Conservation (phyloP, 495 filamentous ascomycete genomes). For the Lichina pygmaea region DNA sequence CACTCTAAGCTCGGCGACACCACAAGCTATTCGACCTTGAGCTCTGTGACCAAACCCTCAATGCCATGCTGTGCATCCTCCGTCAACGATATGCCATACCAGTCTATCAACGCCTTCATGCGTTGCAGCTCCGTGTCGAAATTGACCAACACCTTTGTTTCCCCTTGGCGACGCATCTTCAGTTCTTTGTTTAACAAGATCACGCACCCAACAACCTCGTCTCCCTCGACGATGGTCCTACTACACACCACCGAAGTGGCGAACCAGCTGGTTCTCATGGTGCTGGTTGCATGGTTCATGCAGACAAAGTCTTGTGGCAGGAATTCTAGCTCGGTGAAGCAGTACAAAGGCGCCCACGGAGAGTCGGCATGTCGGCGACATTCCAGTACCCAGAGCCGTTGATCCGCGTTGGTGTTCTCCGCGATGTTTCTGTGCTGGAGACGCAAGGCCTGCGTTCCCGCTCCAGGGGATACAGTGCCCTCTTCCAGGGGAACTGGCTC, state of each 20-base stretch:
- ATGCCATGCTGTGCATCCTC: conserved; percentile 23
- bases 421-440: conserved; percentile 19
- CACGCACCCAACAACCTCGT: conserved; percentile 26
- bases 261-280: conserved; percentile 19
- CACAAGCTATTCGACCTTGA: conserved; percentile 9
- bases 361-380: conserved; percentile 17
- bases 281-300: conserved; percentile 31
- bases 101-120: conserved; percentile 20
- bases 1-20: no score
- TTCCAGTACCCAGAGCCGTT: conserved; percentile 36
- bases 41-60: conserved; percentile 18
- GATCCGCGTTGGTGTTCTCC: conserved; percentile 15
- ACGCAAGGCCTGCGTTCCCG: conserved; percentile 23
- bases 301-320: conserved; percentile 32
- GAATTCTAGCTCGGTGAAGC: conserved; percentile 34
- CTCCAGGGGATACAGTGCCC: conserved; percentile 13
- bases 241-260: conserved; percentile 22
- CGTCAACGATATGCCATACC: conserved; percentile 26
- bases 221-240: conserved; percentile 24
- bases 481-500: conserved; percentile 23
- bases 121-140: conserved; percentile 25
- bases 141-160: conserved; percentile 20
- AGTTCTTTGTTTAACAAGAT: conserved; percentile 27
- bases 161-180: conserved; percentile 31
- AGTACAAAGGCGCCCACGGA: conserved; percentile 29